Evolutionary conservation across 2,329 filamentous ascomycete species (phyloP), one percentile per base, ranked within the genome.

Genomic region (Talaromyces verruculosus): DNA sequence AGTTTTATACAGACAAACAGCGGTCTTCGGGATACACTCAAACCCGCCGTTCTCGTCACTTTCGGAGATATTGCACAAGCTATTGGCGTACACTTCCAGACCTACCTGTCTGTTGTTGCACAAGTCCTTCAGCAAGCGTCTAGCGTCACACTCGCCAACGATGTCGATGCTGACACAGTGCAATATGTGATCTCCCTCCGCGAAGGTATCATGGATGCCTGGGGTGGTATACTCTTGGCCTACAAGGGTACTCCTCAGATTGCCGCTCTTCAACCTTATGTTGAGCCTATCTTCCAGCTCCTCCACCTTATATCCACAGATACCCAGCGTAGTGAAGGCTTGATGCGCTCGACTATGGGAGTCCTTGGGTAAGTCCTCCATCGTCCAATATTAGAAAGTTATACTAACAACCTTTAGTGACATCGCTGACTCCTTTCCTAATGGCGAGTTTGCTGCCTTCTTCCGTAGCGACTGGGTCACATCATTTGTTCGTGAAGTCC

Each of bases 161-260:
- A 97, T 71, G 89, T 91, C 67, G 91, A 91, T 61, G 95, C 93
- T 72, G 95, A 99, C 80, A 96, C 98, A 91, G 89, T 93, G 66
- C 94, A 98, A 80, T 99, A 99, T 77, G 90, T 99, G 72, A 88
- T 96, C 69, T 97, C 93, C 22, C 86, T 99, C 59, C 90, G 95
- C 63, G 96, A 99, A 77, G 95, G 94, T 72, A 98, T 99, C 71
- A 97, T 98, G 90, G 95, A 99, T 84, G 95, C 95, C 39, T 99
- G 96, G 93, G 93, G 93, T 73, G 95, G 95, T 71, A 95, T 97
- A 71, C 93, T 99, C 75, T 89, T 94, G 77, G 93, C 95, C 63
- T 93, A 98, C 90, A 96, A 95, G 84, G 81, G 85, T 61, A 91
- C 74, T 37, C 72, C 77, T 63, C 75, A 80, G 66, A 90, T 89